Conservation (phyloP, 805 yeast species). For the Kluyveromyces nonfermentans region DNA sequence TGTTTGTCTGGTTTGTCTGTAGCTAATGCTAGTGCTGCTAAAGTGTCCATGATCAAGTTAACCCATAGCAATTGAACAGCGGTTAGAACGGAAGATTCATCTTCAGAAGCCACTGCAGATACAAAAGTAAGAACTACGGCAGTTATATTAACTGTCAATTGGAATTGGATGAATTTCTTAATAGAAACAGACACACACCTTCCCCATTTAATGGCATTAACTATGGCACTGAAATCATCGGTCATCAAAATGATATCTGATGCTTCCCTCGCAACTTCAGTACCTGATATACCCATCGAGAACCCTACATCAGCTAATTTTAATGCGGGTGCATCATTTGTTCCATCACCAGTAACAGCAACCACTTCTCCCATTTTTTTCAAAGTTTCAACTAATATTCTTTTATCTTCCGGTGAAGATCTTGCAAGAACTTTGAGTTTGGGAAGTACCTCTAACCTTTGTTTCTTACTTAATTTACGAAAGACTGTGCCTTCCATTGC, state of each 20-base stretch:
- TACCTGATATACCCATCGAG: conserved; percentile 97
- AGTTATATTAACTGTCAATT: conserved; percentile 89
- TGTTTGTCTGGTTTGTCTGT: conserved; percentile 91
- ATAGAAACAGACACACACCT: conserved; percentile 92
- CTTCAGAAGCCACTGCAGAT: conserved; percentile 77
- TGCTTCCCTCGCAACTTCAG: conserved; percentile 98
- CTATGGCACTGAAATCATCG: conserved; percentile 90
- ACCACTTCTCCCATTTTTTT: conserved; percentile 82
- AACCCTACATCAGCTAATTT: conserved; percentile 96
- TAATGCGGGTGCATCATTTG: conserved; percentile 97
- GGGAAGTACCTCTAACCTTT: conserved; percentile 58
- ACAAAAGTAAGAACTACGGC: conserved; percentile 94
- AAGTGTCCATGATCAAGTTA: conserved; percentile 94
- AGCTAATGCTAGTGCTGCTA: conserved; percentile 95
- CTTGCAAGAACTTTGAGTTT: conserved; percentile 78
- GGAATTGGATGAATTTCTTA: conserved; percentile 92
- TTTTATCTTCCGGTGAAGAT: conserved; percentile 92
- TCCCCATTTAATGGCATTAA: conserved; percentile 97
- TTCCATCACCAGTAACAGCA: conserved; percentile 99
- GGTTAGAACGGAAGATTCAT: conserved; percentile 79
- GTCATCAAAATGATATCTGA: conserved; percentile 88
- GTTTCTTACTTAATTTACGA: conserved; percentile 50
- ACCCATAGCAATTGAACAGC: conserved; percentile 98
- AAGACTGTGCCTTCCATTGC: conserved; percentile 93
- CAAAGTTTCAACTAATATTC: conserved; percentile 73